A percentile compares a stretch with the other conserved stretches of the same genome.
Evolutionary conservation across 495 filamentous ascomycete genomes (phyloP).

Genomic region (Rusavskia elegans): DNA sequence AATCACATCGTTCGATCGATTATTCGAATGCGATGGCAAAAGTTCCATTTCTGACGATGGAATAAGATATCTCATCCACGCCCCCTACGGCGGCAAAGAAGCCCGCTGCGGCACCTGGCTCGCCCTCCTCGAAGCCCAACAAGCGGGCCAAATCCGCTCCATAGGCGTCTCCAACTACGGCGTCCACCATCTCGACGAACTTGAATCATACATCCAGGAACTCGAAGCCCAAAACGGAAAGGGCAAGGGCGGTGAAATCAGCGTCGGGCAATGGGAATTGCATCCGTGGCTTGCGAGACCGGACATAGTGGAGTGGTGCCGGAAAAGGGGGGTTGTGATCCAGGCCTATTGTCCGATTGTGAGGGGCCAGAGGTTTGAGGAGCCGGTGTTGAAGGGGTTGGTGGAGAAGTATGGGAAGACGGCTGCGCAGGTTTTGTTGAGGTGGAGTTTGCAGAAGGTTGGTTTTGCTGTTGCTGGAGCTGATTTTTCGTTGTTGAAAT

Average conservation of each 20-base stretch:
- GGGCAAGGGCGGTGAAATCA: conserved; percentile 58
- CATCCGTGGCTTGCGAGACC: conserved; percentile 74
- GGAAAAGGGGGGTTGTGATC: conserved; percentile 48
- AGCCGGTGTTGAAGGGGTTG: conserved; percentile 41
- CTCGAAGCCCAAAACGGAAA: conserved; percentile 41
- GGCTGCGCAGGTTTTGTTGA: conserved; percentile 60
- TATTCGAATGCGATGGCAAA: too few species aligned
- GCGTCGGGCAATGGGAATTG: conserved; percentile 76
- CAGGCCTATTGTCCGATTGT: conserved; percentile 75
- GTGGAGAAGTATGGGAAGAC: conserved; percentile 57
- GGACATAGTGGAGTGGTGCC: conserved; percentile 65
- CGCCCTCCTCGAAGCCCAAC: conserved; percentile 38
- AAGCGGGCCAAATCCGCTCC: conserved; percentile 33
- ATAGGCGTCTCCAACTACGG: conserved; percentile 42
- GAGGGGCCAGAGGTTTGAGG: conserved; percentile 46
- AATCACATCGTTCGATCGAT: too few species aligned
- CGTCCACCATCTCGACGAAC: conserved; percentile 38
- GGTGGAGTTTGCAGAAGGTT: conserved; percentile 78
- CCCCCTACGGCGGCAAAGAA: conserved; percentile 36
- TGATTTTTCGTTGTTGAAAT: too few species aligned
- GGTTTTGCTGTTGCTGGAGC: not conserved
- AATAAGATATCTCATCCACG: conserved; percentile 33
- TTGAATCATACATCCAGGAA: conserved; percentile 60
- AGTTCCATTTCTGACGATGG: too few species aligned
- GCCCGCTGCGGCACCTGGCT: conserved; percentile 35